Base-by-base conservation (phyloP, 768 basidiomycete genomes). In the Rhizopogon rudus region DNA sequence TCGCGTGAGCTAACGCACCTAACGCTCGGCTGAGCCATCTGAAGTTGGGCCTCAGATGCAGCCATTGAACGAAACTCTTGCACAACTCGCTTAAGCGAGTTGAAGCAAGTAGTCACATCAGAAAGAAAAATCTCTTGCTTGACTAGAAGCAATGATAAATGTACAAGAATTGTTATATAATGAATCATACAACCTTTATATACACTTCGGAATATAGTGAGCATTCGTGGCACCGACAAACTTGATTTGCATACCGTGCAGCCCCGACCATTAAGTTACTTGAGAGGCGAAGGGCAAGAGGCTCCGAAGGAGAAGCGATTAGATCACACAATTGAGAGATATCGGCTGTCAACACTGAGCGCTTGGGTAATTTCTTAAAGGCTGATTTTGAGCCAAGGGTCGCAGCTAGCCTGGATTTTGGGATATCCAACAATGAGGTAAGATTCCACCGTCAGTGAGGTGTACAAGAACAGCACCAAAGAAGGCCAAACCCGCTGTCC, bases 251-350 rank as follows among this genome's bases (percentile, higher is more conserved):
- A 56, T 68, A 93, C 93, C 93, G 83, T 20, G 88, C 90, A 37
- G 88, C 93, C 3, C 93, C 93, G 57, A 95, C 86, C 78, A 96
- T 84, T 42, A 96, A 72, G 65, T 92, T 93, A 56, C 91, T 92
- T 9, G 93, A 93, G 53, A 95, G 73, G 59, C 93, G 78, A 54
- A 96, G 73, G 2, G 93, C 93, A 35, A 96, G 77, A 40, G 93
- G 93, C 61, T 95, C 93, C 22, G 77, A 69, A n/a, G 93, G 93
- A 61, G 88, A 78, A 28, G 84, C 80, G 51, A 96, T 93, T 40
- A 93, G 78, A 39, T 77, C 80, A 67, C 93, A 96, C 64, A 95
- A 71, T 67, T 88, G 81, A 35, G 82, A 69, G 44, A 96, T 92
- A 68, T 96, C 87, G 37, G 92, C 91, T 3, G 82, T 85, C 61